Evolutionary conservation across 1,139 yeast species (phyloP), one percentile per base, ranked within the genome.

Genomic region (Geotrichum histeridarum): DNA sequence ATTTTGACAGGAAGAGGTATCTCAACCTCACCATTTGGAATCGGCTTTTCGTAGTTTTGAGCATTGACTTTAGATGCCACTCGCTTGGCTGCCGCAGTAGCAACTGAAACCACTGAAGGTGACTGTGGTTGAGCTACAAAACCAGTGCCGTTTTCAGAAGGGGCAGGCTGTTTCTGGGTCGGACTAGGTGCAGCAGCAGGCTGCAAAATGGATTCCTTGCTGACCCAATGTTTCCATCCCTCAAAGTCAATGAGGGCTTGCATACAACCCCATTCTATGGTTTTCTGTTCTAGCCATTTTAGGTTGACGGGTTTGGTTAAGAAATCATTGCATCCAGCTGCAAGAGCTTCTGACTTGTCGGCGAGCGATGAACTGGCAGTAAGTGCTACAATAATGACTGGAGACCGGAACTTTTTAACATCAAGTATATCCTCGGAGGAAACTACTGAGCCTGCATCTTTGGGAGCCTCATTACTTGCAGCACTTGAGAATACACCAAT

Each of bases 321-420:
- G 70, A 86, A 93, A 70, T 93, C 99, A 67, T 93, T 93, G 71
- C 99, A 93, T 46, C 99, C 99, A 1, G 98, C 97, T 47, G 95
- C 86, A 58, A 93, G 75, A 0, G 99, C 99, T 65, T 88, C 89
- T 60, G 89, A 84, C 67, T 87, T 83, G 70, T 91, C 98, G 32
- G 84, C 84, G n/a, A 86, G 82, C 22, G 94, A 80, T 17, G 94
- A 86, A 12, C 93, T 84, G 0, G 99, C 99, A 1, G 99, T 93
- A 53, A 93, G 74, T 0, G 99, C 99, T 35, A 93, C 99, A 54
- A 93, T 91, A 55, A 93, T 93, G 30, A 93, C 96, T 0, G 99
- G 98, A 0, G 95, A 86, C 60, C 89, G 76, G 71, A 90, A 88
- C 14, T 79, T 70, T 11, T 75, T 72, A 48, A 80, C 68, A 61